Evolutionary conservation across 2,329 filamentous ascomycete species (phyloP).

Genomic region (Pseudofabraea citricarpa): DNA sequence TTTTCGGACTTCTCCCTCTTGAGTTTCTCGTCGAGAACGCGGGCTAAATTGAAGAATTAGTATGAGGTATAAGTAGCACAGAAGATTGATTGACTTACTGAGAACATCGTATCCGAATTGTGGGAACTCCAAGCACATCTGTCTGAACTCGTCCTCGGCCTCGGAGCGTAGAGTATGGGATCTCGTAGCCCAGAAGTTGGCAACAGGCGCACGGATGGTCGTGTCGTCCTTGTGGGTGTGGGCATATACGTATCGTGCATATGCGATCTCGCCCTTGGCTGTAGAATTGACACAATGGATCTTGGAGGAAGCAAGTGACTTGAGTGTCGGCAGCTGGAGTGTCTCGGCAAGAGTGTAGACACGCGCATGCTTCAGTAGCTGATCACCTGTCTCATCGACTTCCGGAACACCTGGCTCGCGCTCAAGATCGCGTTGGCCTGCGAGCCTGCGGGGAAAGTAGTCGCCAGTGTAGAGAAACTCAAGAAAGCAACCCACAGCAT

Average conservation of each 20-base stretch:
- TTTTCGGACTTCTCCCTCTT: constrained; percentile 58
- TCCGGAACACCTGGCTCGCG: constrained; percentile 58
- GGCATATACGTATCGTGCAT: constrained; percentile 85
- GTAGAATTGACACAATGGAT: constrained; percentile 89
- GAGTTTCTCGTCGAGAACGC: constrained; percentile 62
- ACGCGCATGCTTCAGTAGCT: constrained; percentile 82
- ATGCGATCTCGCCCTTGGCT: constrained; percentile 84
- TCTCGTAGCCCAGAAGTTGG: constrained; percentile 84
- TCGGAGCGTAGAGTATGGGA: constrained; percentile 79
- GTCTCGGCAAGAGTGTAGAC: constrained; percentile 86
- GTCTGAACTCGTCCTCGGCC: constrained; percentile 79
- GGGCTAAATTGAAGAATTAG: constrained; percentile 38
- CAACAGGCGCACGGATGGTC: constrained; percentile 74
- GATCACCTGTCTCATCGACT: constrained; percentile 73
- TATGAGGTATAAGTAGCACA: constrained; percentile 12
- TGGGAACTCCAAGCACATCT: constrained; percentile 81
- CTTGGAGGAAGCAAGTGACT: constrained; percentile 76
- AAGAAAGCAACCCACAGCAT: constrained; percentile 73
- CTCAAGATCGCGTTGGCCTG: constrained; percentile 64
- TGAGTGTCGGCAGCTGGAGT: constrained; percentile 63
- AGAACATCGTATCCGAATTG: constrained; percentile 93
- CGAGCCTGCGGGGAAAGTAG: constrained; percentile 72
- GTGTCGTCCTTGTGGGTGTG: constrained; percentile 66
- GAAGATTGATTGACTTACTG: constrained; percentile 44
- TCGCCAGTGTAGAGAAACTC: constrained; percentile 82